phyloP scores from a whole-genome alignment of 2,329 filamentous ascomycete genomes.

The Ophiostoma ips region DNA sequence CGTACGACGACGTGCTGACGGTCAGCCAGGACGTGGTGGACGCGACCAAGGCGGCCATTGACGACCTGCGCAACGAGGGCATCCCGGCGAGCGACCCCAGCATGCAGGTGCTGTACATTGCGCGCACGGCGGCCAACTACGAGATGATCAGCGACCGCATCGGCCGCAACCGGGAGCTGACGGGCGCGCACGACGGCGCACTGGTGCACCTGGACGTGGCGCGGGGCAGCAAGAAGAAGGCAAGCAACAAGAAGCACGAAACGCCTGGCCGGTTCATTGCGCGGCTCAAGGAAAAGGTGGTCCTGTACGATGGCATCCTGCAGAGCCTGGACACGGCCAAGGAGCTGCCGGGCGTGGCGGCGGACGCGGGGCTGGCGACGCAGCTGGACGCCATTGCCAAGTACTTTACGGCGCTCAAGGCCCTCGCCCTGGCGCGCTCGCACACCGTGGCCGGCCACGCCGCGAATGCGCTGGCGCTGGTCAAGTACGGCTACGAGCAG shows the following conservation, averaged over 20 bases:
- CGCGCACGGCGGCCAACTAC: slow-evolving; percentile 85
- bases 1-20: slow-evolving; percentile 82
- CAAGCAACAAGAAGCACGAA: slow-evolving; percentile 32
- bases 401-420: slow-evolving; percentile 76
- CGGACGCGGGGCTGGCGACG: slow-evolving; percentile 59
- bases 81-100: slow-evolving; percentile 69
- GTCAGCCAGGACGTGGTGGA: slow-evolving; percentile 90
- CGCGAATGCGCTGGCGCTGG: slow-evolving; percentile 73
- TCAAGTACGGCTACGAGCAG: slow-evolving; percentile 56
- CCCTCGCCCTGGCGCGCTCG: slow-evolving; percentile 71
- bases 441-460: slow-evolving; percentile 60
- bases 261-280: slow-evolving; percentile 62
- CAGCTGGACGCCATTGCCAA: slow-evolving; percentile 65
- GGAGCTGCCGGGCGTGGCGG: slow-evolving; percentile 78
- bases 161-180: slow-evolving; percentile 78
- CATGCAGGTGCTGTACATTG: slow-evolving; percentile 88
- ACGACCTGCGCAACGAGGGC: slow-evolving; percentile 74
- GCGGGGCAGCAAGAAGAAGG: slow-evolving; percentile 19
- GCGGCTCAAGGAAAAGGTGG: slow-evolving; percentile 71
- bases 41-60: slow-evolving; percentile 82
- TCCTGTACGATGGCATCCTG: slow-evolving; percentile 79
- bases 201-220: slow-evolving; percentile 33
- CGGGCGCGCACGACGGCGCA: slow-evolving; percentile 69
- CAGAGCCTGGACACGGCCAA: slow-evolving; percentile 85
- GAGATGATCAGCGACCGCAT: slow-evolving; percentile 90